These are phyloP conservation scores for Colletotrichum noveboracense DNA, from an alignment of 2,329 filamentous ascomycete species.

Conservation along the genomic window DNA sequence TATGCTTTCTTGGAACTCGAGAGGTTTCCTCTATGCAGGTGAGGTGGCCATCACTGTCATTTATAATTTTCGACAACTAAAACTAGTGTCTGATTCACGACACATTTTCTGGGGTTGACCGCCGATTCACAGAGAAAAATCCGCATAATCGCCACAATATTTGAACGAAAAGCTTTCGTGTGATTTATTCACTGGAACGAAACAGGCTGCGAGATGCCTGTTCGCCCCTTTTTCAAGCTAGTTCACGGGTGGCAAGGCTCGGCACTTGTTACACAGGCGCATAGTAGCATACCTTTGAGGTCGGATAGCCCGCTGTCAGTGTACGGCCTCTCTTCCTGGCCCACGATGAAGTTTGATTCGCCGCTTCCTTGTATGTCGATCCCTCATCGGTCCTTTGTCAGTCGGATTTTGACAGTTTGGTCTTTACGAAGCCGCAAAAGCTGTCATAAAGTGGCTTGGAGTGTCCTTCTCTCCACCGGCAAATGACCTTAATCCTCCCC, in stretches of 20 bases:
- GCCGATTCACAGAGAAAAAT: background rate
- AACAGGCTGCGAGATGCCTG: background rate
- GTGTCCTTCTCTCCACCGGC: constrained; percentile 78
- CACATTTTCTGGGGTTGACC: background rate
- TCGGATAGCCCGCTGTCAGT: background rate
- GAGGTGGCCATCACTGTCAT: background rate
- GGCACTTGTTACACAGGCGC: background rate
- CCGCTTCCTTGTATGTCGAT: background rate
- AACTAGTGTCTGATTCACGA: background rate
- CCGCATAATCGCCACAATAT: background rate
- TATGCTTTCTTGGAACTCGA: background rate
- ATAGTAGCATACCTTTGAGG: background rate
- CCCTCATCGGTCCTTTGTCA: background rate
- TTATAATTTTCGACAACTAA: background rate
- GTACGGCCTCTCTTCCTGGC: background rate
- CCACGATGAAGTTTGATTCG: background rate
- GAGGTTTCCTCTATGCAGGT: background rate
- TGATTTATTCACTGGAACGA: background rate
- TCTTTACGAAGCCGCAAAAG: constrained; percentile 80
- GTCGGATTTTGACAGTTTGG: background rate
- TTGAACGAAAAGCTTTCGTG: background rate
- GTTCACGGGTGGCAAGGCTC: background rate
- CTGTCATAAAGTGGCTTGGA: constrained; percentile 83
- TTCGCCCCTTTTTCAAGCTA: background rate
- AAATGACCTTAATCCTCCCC: constrained; percentile 48